Evolutionary conservation across 2,329 filamentous ascomycete genomes (phyloP).

Genomic region (Cercospora sesami): DNA sequence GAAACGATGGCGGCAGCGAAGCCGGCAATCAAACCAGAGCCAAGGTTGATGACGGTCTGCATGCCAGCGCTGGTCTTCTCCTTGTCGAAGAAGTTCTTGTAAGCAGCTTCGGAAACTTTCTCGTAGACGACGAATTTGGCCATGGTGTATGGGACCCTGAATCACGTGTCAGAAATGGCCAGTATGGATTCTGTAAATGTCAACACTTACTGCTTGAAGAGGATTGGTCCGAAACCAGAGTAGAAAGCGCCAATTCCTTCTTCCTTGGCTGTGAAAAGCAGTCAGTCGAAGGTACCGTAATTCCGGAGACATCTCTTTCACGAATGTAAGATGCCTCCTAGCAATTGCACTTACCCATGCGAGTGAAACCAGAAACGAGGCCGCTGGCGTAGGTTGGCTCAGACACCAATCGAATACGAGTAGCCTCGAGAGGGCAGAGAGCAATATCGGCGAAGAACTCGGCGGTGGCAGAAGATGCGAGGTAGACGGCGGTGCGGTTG

Average conservation of each 20-base stretch:
- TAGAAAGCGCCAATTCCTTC: constrained; percentile 87
- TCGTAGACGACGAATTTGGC: constrained; percentile 94
- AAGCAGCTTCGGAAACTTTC: constrained; percentile 77
- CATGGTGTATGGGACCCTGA: constrained; percentile 87
- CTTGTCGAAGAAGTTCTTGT: constrained; percentile 66
- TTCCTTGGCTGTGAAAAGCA: constrained; percentile 54
- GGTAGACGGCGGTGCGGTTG: constrained; percentile 79
- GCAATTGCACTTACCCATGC: constrained; percentile 56
- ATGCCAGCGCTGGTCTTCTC: constrained; percentile 63
- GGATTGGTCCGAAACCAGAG: constrained; percentile 83
- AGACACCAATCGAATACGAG: constrained; percentile 89
- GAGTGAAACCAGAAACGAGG: constrained; percentile 74
- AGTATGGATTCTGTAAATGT: not conserved
- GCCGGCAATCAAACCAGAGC: constrained; percentile 80
- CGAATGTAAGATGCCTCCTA: not conserved
- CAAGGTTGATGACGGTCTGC: constrained; percentile 80
- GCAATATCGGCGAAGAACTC: constrained; percentile 70
- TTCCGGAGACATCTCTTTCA: not conserved
- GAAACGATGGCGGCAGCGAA: constrained; percentile 85
- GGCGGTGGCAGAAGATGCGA: constrained; percentile 62
- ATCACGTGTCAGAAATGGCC: constrained; percentile 14
- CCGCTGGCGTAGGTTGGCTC: constrained; percentile 82
- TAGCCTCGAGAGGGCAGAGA: constrained; percentile 88
- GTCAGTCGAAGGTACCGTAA: not conserved
- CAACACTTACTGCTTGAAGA: constrained; percentile 69